Percentiles rank a stretch among this genome's conserved stretches.
These are phyloP conservation scores for Candida vaughaniae DNA, from an alignment of 805 yeast genomes.

Conservation along the genomic window DNA sequence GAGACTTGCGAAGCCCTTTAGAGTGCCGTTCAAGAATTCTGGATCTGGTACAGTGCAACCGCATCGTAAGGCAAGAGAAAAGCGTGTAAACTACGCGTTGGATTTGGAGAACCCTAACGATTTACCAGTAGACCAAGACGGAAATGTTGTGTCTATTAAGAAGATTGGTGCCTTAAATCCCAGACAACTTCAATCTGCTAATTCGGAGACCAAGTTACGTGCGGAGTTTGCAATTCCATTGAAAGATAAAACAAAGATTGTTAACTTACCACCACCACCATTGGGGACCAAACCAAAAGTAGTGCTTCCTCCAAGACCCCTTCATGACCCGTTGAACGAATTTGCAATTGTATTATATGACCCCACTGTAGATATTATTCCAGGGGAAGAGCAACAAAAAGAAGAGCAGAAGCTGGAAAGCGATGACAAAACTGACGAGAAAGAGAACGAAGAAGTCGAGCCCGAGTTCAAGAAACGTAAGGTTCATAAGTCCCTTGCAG, in stretches of 20 bases:
- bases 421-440: conserved; percentile 5
- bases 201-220: conserved; percentile 39
- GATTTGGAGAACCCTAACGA: conserved; percentile 16
- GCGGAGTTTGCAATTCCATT: conserved; percentile 62
- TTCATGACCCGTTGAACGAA: conserved; percentile 94
- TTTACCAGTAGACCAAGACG: conserved; percentile 22
- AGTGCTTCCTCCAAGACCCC: conserved; percentile 77
- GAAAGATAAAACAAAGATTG: conserved; percentile 32
- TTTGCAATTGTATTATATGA: conserved; percentile 93
- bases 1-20: conserved; percentile 65
- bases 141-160: conserved; percentile 30
- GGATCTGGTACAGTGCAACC: conserved; percentile 9
- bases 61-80: conserved; percentile 28
- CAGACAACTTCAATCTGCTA: conserved; percentile 43
- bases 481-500: conserved; percentile 69
- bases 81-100: conserved; percentile 32
- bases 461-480: conserved; percentile 33
- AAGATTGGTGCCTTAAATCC: conserved; percentile 62
- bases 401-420: conserved; percentile 7
- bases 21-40: conserved; percentile 52
- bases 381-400: conserved; percentile 22
- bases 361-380: conserved; percentile 77
- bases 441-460: conserved; percentile 15
- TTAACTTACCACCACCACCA: conserved; percentile 59
- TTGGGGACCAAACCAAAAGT: conserved; percentile 77